phyloP scores from a whole-genome alignment of 305 asterid species.

The Fraxinus greggii region DNA sequence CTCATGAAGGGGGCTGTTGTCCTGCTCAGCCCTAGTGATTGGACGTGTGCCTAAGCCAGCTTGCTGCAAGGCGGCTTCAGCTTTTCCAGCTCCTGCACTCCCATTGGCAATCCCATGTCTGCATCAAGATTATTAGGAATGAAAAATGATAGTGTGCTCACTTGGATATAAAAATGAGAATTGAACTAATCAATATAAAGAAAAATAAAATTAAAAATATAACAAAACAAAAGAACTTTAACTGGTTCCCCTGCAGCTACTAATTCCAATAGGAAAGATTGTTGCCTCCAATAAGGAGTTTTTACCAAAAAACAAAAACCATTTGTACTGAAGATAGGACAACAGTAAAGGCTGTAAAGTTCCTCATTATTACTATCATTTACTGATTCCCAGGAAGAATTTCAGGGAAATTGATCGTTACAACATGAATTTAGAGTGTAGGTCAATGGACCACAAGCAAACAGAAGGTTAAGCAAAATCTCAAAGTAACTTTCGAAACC shows the following conservation, averaged over 20 bases:
- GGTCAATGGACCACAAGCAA: background rate
- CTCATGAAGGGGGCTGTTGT: conserved; percentile 60
- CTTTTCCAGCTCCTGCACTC: conserved; percentile 54
- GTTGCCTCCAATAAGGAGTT: conserved; percentile 15
- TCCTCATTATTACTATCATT: background rate
- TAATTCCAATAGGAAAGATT: conserved; percentile 12
- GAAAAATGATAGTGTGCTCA: conserved; percentile 1
- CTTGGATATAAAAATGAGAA: conserved; percentile 8
- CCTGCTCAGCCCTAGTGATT: conserved; percentile 65
- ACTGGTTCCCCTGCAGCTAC: conserved; percentile 5
- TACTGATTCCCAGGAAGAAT: background rate
- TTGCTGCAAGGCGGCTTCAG: conserved; percentile 59
- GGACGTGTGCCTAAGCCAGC: conserved; percentile 66
- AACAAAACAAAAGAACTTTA: background rate
- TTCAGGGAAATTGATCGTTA: background rate
- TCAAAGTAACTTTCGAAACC: background rate
- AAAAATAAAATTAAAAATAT: background rate
- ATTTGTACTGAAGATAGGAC: background rate
- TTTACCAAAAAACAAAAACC: background rate
- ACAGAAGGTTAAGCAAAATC: background rate
- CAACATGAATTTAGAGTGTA: background rate
- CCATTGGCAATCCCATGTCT: conserved; percentile 75
- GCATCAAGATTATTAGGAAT: conserved; percentile 27
- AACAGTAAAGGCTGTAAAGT: background rate
- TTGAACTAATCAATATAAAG: conserved; percentile 17